Evolutionary conservation across 1,139 yeast species (phyloP), one percentile per base, ranked within the genome.

Genomic region (Candida sp.): DNA sequence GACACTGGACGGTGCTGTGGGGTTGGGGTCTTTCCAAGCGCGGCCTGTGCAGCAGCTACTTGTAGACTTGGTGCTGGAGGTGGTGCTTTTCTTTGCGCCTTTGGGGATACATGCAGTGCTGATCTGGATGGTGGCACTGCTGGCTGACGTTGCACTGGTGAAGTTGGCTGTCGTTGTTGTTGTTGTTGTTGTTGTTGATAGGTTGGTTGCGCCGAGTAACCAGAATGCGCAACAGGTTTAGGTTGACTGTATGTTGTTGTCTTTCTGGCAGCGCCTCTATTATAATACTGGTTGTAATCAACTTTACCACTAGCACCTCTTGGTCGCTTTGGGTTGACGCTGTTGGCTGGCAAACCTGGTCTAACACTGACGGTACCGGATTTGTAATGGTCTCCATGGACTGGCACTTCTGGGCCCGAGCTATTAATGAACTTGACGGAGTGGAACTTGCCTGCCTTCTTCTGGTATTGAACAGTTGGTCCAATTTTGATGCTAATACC

Each of bases 371-470:
- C 94, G 0, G 91, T 84, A 57, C 97, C 91, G 3, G 97, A 90
- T 73, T 94, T 96, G 73, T 96, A 96, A 9, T 73, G 55, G 68
- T 94, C 99, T 44, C 89, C 80, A 55, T 81, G 66, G 8, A 66
- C 68, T 4, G 96, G 92, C 17, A 74, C 68, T 26, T 64, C 64
- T 2, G 88, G 86, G 7, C 84, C 70, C 34, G 75, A 77, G 49
- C 86, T 87, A 44, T 77, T 66, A 44, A 78, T 83, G 60, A 88
- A 84, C 67, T 90, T 93, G 56, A 96, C 88, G 3, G 81, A 69
- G 54, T 91, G 94, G 54, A 80, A 73, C 65, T 88, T 88, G 3
- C 97, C 97, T 1, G 98, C 92, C 65, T 93, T 94, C 80, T 94
- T 96, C 69, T 87, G 90, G 69, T 94, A 96, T 54, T 83, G 83